These are phyloP conservation scores for Xenoacremonium recifei DNA, from an alignment of 2,329 filamentous ascomycete genomes.

Conservation along the genomic window DNA sequence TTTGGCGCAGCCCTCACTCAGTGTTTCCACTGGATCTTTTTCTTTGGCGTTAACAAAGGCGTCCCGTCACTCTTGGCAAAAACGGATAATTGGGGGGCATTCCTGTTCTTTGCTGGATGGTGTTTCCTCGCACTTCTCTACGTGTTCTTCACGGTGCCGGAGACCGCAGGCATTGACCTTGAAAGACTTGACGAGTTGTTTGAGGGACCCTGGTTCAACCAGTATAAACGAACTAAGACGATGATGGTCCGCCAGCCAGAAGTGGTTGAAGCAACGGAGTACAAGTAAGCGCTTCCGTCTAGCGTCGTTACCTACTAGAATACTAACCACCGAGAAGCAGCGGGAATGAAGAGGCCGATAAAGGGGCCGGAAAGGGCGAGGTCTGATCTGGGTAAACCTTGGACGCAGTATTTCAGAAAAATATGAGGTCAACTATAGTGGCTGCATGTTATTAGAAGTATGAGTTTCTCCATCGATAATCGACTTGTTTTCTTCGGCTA, in stretches of 20 bases:
- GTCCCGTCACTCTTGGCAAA: slow-evolving; percentile 32
- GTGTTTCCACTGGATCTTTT: slow-evolving; percentile 34
- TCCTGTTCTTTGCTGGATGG: slow-evolving; percentile 38
- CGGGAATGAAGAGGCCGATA: too few species aligned
- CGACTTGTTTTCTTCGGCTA: too few species aligned
- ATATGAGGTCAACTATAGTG: too few species aligned
- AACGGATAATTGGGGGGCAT: slow-evolving; percentile 40
- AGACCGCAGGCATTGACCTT: slow-evolving; percentile 35
- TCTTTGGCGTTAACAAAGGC: slow-evolving; percentile 35
- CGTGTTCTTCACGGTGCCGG: slow-evolving; percentile 38
- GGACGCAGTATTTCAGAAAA: too few species aligned
- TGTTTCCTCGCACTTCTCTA: slow-evolving; percentile 37
- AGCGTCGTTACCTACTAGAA: too few species aligned
- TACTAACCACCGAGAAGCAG: too few species aligned
- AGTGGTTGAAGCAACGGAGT: too few species aligned
- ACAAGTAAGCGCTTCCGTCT: too few species aligned
- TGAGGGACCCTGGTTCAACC: slow-evolving; percentile 27
- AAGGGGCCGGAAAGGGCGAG: too few species aligned
- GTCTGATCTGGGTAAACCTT: too few species aligned
- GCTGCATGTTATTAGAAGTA: too few species aligned
- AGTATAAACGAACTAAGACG: neutral
- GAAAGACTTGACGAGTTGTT: slow-evolving; percentile 39
- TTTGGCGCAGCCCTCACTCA: slow-evolving; percentile 34
- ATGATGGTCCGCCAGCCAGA: neutral
- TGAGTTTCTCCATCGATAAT: too few species aligned